Base-by-base conservation (phyloP, 768 basidiomycete genomes). In the Crucibulum laeve region DNA sequence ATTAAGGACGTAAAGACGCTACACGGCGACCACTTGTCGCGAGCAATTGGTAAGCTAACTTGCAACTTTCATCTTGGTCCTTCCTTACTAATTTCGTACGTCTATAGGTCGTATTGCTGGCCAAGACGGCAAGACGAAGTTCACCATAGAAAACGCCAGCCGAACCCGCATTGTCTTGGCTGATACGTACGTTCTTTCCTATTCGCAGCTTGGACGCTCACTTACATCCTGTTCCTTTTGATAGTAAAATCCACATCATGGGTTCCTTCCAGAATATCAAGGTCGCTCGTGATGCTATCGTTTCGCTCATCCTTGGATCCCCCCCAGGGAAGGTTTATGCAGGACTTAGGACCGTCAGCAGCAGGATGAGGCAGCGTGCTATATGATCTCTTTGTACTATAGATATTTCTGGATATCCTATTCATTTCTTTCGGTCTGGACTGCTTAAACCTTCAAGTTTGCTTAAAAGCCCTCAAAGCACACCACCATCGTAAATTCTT, bases 181-280 rank as follows among this genome's bases (percentile, higher is more conserved):
- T 8, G 96, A 99, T 60, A 93, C 92, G 94, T 94, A 57, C 43
- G 88, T 79, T 37, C n/a, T 11, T 13, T 19, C 43, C 43, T 19
- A 21, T 23, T 33, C 3, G 38, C 18, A 41, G 8, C 17, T 28
- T 30, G 13, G 5, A n/a, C n/a, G 13, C 15, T 5, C 11, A 14
- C 28, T 14, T 13, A 38, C 39, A 48, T 40, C 15, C 49, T 42
- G 41, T 44, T 46, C 33, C 44, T 33, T 25, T 25, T 17, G 37
- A 4, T 55, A 96, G 94, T 22, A 94, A 96, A 78, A 96, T 99
- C 28, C 94, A 97, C 55, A 97, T 99, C 53, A 84, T 99, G 64
- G 96, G 96, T 18, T 95, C 94, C 13, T 97, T 96, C 70, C 91
- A 94, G 71, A 96, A 96, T 58, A 98, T 99, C 73, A 96, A 95